These are phyloP conservation scores for Helianthus tuberosus DNA, from an alignment of 129 eudicot genomes.

Conservation along the genomic window DNA sequence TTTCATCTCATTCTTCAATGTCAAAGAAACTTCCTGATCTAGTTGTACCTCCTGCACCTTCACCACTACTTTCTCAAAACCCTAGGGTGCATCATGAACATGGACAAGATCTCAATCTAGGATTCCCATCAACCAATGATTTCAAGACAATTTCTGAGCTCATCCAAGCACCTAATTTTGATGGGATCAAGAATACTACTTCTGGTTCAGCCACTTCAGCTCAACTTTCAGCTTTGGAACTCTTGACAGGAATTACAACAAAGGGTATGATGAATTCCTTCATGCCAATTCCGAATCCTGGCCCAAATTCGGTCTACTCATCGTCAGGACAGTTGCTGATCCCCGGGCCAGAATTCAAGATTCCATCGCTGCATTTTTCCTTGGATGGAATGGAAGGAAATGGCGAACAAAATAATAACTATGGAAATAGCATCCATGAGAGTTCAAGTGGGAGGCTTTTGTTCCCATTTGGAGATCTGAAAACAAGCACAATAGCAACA, in stretches of 20 bases:
- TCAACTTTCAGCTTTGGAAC: slow-evolving; percentile 69
- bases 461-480: slow-evolving; percentile 83
- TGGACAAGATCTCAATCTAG: slow-evolving; percentile 81
- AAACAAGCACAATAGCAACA: slow-evolving; percentile 45
- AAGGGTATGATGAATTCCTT: slow-evolving; percentile 59
- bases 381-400: slow-evolving; percentile 62
- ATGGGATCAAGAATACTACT: slow-evolving; percentile 33
- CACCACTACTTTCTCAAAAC: slow-evolving; percentile 40
- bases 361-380: slow-evolving; percentile 55
- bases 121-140: slow-evolving; percentile 48
- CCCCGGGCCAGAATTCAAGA: slow-evolving; percentile 50
- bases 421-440: slow-evolving; percentile 52
- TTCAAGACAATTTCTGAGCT: slow-evolving; percentile 69
- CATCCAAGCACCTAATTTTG: slow-evolving; percentile 66
- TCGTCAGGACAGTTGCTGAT: slow-evolving; percentile 46
- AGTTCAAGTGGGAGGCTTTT: slow-evolving; percentile 58
- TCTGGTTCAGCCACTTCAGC: slow-evolving; percentile 26
- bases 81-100: slow-evolving; percentile 48
- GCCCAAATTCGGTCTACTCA: slow-evolving; percentile 42
- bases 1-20: slow-evolving; percentile 36
- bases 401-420: background rate
- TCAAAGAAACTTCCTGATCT: slow-evolving; percentile 57
- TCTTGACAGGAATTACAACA: slow-evolving; percentile 62
- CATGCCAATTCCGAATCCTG: slow-evolving; percentile 51
- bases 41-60: slow-evolving; percentile 32